A percentile compares a stretch with the other conserved stretches of the same genome.
These are phyloP conservation scores for Mycosphaerella sp. DNA, from an alignment of 2,329 filamentous ascomycete genomes.

Conservation along the genomic window DNA sequence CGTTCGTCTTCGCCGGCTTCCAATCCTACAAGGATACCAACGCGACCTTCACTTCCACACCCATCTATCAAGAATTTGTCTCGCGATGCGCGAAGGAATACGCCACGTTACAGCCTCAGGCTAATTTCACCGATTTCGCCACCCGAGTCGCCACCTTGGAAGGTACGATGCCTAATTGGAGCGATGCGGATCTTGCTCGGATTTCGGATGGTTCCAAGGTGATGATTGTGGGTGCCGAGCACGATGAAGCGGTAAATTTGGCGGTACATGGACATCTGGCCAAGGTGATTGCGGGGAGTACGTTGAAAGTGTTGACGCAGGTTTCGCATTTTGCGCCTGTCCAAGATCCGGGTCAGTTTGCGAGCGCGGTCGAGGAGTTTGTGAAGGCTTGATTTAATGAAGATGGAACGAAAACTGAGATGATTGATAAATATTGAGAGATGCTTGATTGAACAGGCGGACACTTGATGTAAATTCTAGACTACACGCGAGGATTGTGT, in stretches of 20 bases:
- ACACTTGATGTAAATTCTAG: too few species aligned
- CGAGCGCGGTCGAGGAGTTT: slow-evolving; percentile 16
- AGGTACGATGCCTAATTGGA: slow-evolving; percentile 33
- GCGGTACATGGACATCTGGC: slow-evolving; percentile 35
- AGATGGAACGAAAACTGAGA: too few species aligned
- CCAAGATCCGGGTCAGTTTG: slow-evolving; percentile 34
- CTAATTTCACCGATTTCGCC: slow-evolving; percentile 36
- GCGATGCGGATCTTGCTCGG: slow-evolving; percentile 19
- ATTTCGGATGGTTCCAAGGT: slow-evolving; percentile 28
- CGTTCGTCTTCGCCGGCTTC: slow-evolving; percentile 38
- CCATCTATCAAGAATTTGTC: slow-evolving; percentile 35
- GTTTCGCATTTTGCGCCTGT: slow-evolving; percentile 43
- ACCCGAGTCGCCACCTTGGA: slow-evolving; percentile 37
- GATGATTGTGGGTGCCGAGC: slow-evolving; percentile 28
- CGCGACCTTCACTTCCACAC: slow-evolving; percentile 31
- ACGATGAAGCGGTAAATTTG: slow-evolving; percentile 38
- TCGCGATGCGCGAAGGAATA: slow-evolving; percentile 36
- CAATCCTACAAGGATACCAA: slow-evolving; percentile 35
- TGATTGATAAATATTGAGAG: too few species aligned
- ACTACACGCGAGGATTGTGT: too few species aligned
- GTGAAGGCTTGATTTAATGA: background rate
- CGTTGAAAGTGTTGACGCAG: slow-evolving; percentile 32
- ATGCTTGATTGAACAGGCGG: too few species aligned
- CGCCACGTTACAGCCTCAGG: slow-evolving; percentile 33
- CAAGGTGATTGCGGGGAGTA: slow-evolving; percentile 36